phyloP scores from a whole-genome alignment of 345 rosid species.

The Eucalyptus sideroxylon region DNA sequence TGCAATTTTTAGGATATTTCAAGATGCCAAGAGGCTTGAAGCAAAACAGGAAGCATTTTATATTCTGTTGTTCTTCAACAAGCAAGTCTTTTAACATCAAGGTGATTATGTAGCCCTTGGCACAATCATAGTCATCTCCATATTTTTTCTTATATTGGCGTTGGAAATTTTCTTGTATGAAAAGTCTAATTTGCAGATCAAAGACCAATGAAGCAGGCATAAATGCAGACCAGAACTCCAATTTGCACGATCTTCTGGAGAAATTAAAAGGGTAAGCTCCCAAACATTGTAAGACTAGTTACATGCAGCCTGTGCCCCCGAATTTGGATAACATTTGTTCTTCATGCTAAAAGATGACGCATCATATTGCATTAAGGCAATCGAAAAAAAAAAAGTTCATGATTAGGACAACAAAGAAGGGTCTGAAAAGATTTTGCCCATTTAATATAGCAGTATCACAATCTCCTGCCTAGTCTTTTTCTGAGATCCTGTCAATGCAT shows the following conservation, averaged over 20 bases:
- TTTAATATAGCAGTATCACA: neutral
- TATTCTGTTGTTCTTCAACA: neutral
- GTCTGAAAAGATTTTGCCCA: neutral
- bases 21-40: neutral
- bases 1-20: neutral
- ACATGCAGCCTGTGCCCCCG: neutral
- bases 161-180: neutral
- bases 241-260: neutral
- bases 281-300: neutral
- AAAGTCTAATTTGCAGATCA: neutral
- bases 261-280: neutral
- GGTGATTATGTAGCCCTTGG: neutral
- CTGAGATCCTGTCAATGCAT: neutral
- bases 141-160: neutral
- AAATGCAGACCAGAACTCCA: neutral
- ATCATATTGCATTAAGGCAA: neutral
- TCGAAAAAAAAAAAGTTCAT: neutral
- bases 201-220: neutral
- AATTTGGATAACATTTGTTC: neutral
- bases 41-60: neutral
- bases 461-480: neutral
- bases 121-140: neutral
- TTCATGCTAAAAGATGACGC: neutral
- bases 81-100: neutral
- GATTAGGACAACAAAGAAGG: neutral